Evolutionary conservation across 148 eudicot genomes (phyloP), one percentile per base, ranked within the genome.

Genomic region (Camellia granthamiana): DNA sequence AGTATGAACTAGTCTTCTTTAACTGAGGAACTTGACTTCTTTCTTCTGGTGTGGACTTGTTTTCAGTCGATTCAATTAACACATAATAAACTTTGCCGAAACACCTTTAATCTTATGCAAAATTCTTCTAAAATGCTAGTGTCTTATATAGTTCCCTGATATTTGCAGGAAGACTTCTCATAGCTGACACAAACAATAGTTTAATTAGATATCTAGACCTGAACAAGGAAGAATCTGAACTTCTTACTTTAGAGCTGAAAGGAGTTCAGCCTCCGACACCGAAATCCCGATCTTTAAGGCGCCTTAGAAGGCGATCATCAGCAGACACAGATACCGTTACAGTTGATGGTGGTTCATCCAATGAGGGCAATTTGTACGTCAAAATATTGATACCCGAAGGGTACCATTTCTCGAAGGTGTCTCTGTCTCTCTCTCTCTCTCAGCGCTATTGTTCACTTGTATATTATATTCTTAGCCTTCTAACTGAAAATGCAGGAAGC

Each of bases 341-440:
- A 56, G 86, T 95, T 47, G 75, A 85, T 83, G 99, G 99, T 7
- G 85, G 89, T 86, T 82, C 94, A 78, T 88, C 95, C 46, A 85
- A 42, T 21, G 93, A 91, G 81, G 99, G 97, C 14, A 89, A 84
- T 80, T 83, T 95, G 74, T 71, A 76, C 84, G 84, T 95, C 16
- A 83, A 81, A 54, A 90, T 95, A 84, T 88, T 92, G 8, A 89
- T 95, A 38, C 97, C 97, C 19, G 88, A 87, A 84, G 99, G 99
- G 43, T 95, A 93, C 87, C 99, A 93, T 89, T 95, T 95, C 79
- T 95, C 99, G 54, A 93, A 95, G 99, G 97, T 95, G 73, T 86
- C 81, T 74, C 75, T 83, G 75, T 79, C 82, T 62, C 83, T 30
- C 67, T 78, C 64, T 55, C 15, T 16, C 65, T 69, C 15, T 66